These are phyloP conservation scores for Stephania yunnanensis DNA, from an alignment of 164 flowering plant genomes.

Conservation along the genomic window DNA sequence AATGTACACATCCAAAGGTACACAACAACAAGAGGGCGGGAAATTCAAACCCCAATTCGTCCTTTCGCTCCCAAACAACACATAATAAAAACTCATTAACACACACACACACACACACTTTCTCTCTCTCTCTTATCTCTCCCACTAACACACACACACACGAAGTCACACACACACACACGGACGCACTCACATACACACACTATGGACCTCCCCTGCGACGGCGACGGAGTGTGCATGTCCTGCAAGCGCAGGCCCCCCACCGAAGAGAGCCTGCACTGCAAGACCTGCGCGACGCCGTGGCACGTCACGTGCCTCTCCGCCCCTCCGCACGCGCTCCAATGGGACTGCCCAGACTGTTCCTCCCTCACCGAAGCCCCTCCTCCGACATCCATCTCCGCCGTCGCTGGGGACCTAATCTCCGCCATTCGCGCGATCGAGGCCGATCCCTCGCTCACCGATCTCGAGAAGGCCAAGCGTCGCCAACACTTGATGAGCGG, in stretches of 20 bases:
- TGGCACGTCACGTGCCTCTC: slow-evolving; percentile 74
- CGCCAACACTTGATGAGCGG: slow-evolving; percentile 69
- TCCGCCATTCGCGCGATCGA: slow-evolving; percentile 63
- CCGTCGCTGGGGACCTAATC: slow-evolving; percentile 28
- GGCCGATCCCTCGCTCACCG: slow-evolving; percentile 49
- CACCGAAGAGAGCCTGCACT: slow-evolving; percentile 40
- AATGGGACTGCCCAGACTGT: slow-evolving; percentile 89
- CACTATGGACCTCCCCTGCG: slow-evolving; percentile 53
- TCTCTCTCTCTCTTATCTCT: neutral
- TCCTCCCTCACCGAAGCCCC: slow-evolving; percentile 13
- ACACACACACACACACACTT: neutral
- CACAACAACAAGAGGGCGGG: too few species aligned
- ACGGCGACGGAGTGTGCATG: slow-evolving; percentile 78
- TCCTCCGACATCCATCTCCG: slow-evolving; percentile 11
- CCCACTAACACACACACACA: neutral
- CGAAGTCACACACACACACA: slow-evolving; percentile 29
- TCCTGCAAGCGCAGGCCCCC: slow-evolving; percentile 46
- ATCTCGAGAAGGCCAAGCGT: slow-evolving; percentile 62
- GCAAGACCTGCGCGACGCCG: slow-evolving; percentile 70
- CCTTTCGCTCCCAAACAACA: neutral
- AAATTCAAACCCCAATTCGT: neutral
- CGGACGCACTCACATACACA: slow-evolving; percentile 34
- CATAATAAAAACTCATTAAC: neutral
- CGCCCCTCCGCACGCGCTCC: slow-evolving; percentile 31
- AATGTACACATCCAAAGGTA: too few species aligned